These are phyloP conservation scores for Acidomyces sp. DNA, from an alignment of 495 filamentous ascomycete genomes.

Conservation along the genomic window DNA sequence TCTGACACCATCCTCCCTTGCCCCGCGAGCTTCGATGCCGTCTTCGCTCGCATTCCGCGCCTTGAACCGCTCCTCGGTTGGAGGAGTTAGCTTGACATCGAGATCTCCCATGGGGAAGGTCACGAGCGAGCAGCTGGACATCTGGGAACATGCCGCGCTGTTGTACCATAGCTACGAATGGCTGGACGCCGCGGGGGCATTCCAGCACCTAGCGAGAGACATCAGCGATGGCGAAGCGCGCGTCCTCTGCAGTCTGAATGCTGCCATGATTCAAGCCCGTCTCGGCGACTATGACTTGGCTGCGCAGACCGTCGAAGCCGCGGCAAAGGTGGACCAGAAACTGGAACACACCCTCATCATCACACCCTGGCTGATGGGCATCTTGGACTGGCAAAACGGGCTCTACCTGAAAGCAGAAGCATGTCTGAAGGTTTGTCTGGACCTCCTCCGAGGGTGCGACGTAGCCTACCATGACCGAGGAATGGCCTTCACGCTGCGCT, in stretches of 20 bases:
- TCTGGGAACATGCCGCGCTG: constrained; percentile 21
- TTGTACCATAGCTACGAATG: constrained; percentile 20
- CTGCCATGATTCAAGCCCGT: constrained; percentile 10
- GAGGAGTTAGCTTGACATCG: no score
- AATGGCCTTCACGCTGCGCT: constrained; percentile 7
- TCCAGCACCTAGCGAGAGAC: constrained; percentile 1
- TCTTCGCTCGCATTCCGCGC: no score
- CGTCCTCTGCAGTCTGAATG: constrained; percentile 8
- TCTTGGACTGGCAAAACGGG: constrained; percentile 7
- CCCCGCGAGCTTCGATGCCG: no score
- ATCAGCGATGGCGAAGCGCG: not conserved
- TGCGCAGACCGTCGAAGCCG: not conserved
- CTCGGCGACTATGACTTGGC: constrained; percentile 10
- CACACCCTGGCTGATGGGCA: constrained; percentile 4
- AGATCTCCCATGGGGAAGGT: no score
- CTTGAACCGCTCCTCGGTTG: no score
- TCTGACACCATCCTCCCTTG: no score
- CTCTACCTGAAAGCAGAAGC: constrained; percentile 4
- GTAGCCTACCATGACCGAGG: constrained; percentile 1
- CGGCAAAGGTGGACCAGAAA: not conserved
- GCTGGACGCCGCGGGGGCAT: constrained; percentile 10
- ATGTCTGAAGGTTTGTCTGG: constrained; percentile 1
- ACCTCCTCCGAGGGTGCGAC: not conserved
- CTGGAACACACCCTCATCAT: not conserved
- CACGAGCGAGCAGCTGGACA: constrained; percentile 6